These are phyloP conservation scores for Selaginella tamariscina DNA, from an alignment of 75 land plant genomes.

Conservation along the genomic window DNA sequence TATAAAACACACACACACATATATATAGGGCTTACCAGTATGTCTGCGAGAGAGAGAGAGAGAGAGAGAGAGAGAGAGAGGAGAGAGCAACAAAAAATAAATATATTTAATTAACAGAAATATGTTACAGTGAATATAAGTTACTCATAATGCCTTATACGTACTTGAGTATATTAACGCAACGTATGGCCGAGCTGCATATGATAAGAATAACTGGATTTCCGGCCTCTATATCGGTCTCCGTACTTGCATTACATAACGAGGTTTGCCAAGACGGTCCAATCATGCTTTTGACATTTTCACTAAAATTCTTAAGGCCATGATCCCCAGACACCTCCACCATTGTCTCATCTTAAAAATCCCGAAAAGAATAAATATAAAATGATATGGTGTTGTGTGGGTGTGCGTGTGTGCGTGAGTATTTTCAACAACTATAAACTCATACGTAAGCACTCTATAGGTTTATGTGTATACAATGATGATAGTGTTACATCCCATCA, in stretches of 20 bases:
- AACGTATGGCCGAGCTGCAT: slow-evolving; percentile 62
- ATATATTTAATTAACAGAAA: too few relatives aligned
- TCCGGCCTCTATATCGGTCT: slow-evolving; percentile 48
- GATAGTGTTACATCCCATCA: too few relatives aligned
- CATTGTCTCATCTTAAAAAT: slow-evolving; percentile 19
- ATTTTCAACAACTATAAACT: too few relatives aligned
- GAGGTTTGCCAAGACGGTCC: slow-evolving; percentile 45
- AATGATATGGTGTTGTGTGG: background rate
- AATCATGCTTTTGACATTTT: slow-evolving; percentile 45
- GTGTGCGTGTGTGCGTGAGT: too few relatives aligned
- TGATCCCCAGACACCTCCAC: slow-evolving; percentile 23
- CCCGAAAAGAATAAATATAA: background rate
- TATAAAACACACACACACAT: too few relatives aligned
- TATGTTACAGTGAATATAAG: background rate
- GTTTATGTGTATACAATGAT: too few relatives aligned
- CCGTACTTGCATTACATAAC: slow-evolving; percentile 32
- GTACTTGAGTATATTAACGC: slow-evolving; percentile 75
- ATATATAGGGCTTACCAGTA: too few relatives aligned
- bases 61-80: too few relatives aligned
- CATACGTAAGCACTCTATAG: too few relatives aligned
- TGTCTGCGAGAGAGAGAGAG: too few relatives aligned
- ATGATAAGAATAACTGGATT: slow-evolving; percentile 64
- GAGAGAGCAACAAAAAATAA: slow-evolving; percentile 5
- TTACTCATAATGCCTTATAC: background rate
- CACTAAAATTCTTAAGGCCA: slow-evolving; percentile 23